A percentile compares a stretch with the other conserved stretches of the same genome.
Conservation (phyloP, 2,329 filamentous ascomycete species). For the Colletotrichum tropicicola region DNA sequence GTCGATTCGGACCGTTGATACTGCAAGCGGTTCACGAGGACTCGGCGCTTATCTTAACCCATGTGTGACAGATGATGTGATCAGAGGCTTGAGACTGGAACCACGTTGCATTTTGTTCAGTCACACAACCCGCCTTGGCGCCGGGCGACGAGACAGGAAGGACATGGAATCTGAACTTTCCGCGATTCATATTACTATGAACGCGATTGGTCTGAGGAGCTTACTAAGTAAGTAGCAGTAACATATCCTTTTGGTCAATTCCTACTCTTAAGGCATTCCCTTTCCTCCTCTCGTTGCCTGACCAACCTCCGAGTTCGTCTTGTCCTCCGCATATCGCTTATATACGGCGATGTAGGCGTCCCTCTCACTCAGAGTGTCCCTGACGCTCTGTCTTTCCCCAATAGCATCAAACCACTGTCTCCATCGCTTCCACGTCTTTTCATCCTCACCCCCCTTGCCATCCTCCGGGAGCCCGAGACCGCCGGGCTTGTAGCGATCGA, state of each 20-base stretch:
- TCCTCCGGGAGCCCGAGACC: conserved; percentile 54
- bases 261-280: conserved; percentile 61
- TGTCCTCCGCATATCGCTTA: conserved; percentile 72
- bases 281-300: conserved; percentile 70
- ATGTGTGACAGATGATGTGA: neutral
- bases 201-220: neutral
- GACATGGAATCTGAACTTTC: neutral
- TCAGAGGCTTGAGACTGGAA: neutral
- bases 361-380: conserved; percentile 73
- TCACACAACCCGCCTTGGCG: neutral
- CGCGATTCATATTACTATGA: neutral
- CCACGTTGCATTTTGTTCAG: neutral
- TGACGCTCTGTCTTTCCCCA: conserved; percentile 67
- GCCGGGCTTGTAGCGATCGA: conserved; percentile 77
- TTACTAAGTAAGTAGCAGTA: no score
- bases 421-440: conserved; percentile 71
- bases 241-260: neutral
- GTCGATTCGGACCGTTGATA: neutral
- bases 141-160: no score
- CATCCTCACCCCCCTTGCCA: conserved; percentile 50
- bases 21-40: neutral
- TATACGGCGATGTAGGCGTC: conserved; percentile 76
- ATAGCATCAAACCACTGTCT: conserved; percentile 70
- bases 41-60: neutral
- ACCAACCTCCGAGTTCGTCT: conserved; percentile 67